Conservation (phyloP, 441 rosid genomes). For the Gossypium trilobum region DNA sequence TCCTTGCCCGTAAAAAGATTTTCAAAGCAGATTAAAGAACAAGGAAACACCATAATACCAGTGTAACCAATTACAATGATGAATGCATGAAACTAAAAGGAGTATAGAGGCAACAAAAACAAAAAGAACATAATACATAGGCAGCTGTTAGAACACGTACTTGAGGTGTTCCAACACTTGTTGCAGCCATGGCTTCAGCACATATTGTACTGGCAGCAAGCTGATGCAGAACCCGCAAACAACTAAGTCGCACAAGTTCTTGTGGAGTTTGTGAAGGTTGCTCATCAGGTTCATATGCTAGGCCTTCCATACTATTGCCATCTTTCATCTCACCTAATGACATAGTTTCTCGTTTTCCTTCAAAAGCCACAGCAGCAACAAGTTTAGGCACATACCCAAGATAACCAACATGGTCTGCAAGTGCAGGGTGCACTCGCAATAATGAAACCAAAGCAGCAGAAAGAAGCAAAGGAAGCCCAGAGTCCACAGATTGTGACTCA, state of each 20-base stretch:
- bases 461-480: conserved; percentile 89
- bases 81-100: conserved; percentile 8
- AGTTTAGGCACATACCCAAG: conserved; percentile 97
- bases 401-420: conserved; percentile 93
- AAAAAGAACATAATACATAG: conserved; percentile 1
- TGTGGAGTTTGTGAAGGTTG: conserved; percentile 76
- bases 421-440: conserved; percentile 94
- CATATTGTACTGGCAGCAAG: conserved; percentile 95
- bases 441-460: conserved; percentile 98
- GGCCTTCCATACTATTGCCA: conserved; percentile 37
- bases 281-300: conserved; percentile 46
- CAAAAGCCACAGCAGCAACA: conserved; percentile 90
- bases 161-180: conserved; percentile 93
- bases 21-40: conserved; percentile 1
- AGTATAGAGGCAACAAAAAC: neutral
- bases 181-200: conserved; percentile 99
- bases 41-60: neutral
- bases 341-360: conserved; percentile 89
- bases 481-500: conserved; percentile 66
- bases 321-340: conserved; percentile 54
- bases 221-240: conserved; percentile 94
- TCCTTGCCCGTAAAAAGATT: neutral
- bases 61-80: neutral
- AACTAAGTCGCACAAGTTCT: conserved; percentile 94
- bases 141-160: conserved; percentile 26